A percentile compares a stretch with the other conserved stretches of the same genome.
Conservation (phyloP, 1,284 basidiomycete species). For the Tilletiopsis washingtonensis region DNA sequence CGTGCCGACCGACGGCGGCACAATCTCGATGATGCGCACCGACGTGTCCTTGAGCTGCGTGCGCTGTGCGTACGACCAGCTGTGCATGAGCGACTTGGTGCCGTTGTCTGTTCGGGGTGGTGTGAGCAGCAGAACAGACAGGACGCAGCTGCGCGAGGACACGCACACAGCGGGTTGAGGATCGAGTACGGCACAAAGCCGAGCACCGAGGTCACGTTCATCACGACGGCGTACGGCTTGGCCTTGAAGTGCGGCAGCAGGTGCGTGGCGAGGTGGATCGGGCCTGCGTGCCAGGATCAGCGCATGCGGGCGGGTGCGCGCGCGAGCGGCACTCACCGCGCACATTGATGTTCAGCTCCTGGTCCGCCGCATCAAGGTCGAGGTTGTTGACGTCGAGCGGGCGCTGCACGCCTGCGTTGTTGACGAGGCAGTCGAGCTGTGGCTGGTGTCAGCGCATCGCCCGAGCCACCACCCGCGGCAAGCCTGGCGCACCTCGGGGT, state of each 20-base stretch:
- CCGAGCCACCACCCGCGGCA: too few species aligned
- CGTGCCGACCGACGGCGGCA: constrained; percentile 36
- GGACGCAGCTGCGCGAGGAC: not conserved
- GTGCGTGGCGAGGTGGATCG: constrained; percentile 32
- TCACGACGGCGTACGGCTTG: constrained; percentile 27
- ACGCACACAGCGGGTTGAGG: constrained; percentile 17
- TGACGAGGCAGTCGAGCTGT: constrained; percentile 50
- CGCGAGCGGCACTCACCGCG: constrained; percentile 1
- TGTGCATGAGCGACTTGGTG: constrained; percentile 36
- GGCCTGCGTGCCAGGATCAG: too few species aligned
- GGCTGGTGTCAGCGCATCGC: too few species aligned
- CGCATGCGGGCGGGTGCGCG: too few species aligned
- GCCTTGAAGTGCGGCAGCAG: constrained; percentile 36
- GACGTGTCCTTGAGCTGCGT: constrained; percentile 24
- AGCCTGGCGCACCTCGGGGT: too few species aligned
- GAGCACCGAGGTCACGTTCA: constrained; percentile 38
- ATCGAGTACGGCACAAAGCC: constrained; percentile 32
- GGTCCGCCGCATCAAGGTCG: constrained; percentile 32
- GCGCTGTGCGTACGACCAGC: constrained; percentile 35
- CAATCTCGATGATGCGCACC: constrained; percentile 20
- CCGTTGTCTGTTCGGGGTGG: constrained; percentile 21
- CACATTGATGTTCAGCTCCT: constrained; percentile 29
- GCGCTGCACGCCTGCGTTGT: constrained; percentile 49
- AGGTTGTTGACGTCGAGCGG: constrained; percentile 35
- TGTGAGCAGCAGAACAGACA: not conserved